A percentile compares a stretch with the other conserved stretches of the same genome.
phyloP scores from a whole-genome alignment of 2,329 filamentous ascomycete genomes.

The Magnaporthiopsis poae region DNA sequence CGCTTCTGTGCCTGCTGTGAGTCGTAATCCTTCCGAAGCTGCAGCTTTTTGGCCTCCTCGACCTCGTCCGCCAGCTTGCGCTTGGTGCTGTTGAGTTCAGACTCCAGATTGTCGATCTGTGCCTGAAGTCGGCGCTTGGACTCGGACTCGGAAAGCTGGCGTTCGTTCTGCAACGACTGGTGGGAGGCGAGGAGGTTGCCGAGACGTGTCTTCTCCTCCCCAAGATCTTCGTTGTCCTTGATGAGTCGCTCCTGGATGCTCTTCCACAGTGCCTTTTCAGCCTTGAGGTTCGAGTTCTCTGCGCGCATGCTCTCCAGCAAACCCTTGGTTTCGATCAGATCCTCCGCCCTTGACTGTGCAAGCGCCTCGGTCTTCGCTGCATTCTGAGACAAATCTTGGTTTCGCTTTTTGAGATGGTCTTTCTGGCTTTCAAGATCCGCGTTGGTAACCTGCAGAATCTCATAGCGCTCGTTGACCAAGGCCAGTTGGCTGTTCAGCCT shows the following conservation, averaged over 20 bases:
- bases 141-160: slow-evolving; percentile 75
- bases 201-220: slow-evolving; percentile 74
- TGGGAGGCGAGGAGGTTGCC: slow-evolving; percentile 75
- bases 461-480: slow-evolving; percentile 72
- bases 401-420: slow-evolving; percentile 73
- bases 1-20: slow-evolving; percentile 78
- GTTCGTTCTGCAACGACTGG: slow-evolving; percentile 84
- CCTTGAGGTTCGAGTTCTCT: slow-evolving; percentile 85
- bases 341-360: slow-evolving; percentile 85
- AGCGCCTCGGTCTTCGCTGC: slow-evolving; percentile 82
- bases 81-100: slow-evolving; percentile 68
- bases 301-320: slow-evolving; percentile 78
- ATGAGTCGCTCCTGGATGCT: slow-evolving; percentile 80
- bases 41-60: slow-evolving; percentile 74
- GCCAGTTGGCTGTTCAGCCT: slow-evolving; percentile 71
- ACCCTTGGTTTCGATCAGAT: slow-evolving; percentile 76
- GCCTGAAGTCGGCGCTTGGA: slow-evolving; percentile 67
- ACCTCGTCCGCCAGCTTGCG: slow-evolving; percentile 73
- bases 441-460: slow-evolving; percentile 84
- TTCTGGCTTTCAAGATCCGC: slow-evolving; percentile 77
- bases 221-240: slow-evolving; percentile 76
- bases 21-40: slow-evolving; percentile 81
- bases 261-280: slow-evolving; percentile 90
- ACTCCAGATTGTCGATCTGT: slow-evolving; percentile 68
- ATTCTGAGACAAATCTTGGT: slow-evolving; percentile 64